A percentile compares a stretch with the other conserved stretches of the same genome.
phyloP scores from a whole-genome alignment of 1,139 yeast genomes.

The Entelexis paramagnoliae region DNA sequence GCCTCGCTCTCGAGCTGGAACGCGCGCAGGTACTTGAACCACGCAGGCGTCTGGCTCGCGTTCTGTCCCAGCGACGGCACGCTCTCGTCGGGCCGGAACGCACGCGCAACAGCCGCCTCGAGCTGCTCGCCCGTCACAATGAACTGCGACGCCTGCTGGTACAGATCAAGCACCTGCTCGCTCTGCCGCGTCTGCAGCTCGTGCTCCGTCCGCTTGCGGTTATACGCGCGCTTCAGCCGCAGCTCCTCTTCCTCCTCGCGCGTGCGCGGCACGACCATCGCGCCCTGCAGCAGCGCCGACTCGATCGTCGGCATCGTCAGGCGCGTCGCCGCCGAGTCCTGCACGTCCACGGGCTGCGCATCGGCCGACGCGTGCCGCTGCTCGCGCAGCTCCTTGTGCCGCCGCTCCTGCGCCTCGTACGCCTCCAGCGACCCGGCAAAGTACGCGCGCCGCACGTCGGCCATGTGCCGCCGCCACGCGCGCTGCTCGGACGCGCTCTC shows the following conservation, averaged over 20 bases:
- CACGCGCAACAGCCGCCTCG: slow-evolving; percentile 27
- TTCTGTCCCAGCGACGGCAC: slow-evolving; percentile 13
- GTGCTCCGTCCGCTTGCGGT: slow-evolving; percentile 40
- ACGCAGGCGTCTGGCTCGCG: slow-evolving; percentile 13
- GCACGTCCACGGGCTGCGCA: slow-evolving; percentile 31
- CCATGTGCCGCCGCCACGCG: slow-evolving; percentile 45
- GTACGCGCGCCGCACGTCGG: slow-evolving; percentile 64
- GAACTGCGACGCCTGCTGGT: slow-evolving; percentile 57
- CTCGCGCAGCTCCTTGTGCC: slow-evolving; percentile 33
- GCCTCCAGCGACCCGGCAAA: slow-evolving; percentile 54
- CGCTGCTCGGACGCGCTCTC: slow-evolving; percentile 22
- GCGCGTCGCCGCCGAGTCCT: slow-evolving; percentile 43
- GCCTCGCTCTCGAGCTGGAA: slow-evolving; percentile 3
- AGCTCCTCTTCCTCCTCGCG: slow-evolving; percentile 49
- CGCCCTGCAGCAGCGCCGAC: slow-evolving; percentile 46
- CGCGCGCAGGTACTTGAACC: slow-evolving; percentile 12
- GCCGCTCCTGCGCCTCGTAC: slow-evolving; percentile 47
- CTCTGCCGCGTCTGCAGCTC: slow-evolving; percentile 42
- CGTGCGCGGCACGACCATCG: slow-evolving; percentile 63
- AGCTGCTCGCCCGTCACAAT: slow-evolving; percentile 58
- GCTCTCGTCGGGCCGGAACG: slow-evolving; percentile 14
- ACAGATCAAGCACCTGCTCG: slow-evolving; percentile 51
- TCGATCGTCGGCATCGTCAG: slow-evolving; percentile 77
- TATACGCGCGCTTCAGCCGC: slow-evolving; percentile 43
- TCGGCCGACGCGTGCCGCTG: slow-evolving; percentile 8